These are phyloP conservation scores for Carallia brachiata DNA, from an alignment of 345 rosid genomes.

Conservation along the genomic window DNA sequence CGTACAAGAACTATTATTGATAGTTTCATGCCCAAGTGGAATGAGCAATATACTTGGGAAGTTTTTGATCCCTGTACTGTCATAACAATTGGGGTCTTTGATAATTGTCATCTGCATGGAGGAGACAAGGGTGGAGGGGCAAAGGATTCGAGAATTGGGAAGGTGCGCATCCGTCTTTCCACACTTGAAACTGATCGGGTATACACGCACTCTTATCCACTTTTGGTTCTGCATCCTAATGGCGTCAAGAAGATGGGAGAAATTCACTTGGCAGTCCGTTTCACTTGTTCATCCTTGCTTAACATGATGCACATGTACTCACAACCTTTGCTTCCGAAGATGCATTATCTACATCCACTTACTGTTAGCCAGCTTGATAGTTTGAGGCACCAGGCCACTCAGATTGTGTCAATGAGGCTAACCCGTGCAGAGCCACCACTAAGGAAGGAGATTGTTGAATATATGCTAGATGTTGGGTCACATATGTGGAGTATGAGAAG, in stretches of 20 bases:
- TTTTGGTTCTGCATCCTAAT: slow-evolving; percentile 61
- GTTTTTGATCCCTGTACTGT: slow-evolving; percentile 93
- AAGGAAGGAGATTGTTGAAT: slow-evolving; percentile 79
- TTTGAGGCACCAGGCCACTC: slow-evolving; percentile 87
- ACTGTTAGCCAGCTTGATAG: slow-evolving; percentile 65
- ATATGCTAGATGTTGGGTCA: slow-evolving; percentile 91
- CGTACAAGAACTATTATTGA: slow-evolving; percentile 89
- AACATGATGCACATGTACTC: slow-evolving; percentile 91
- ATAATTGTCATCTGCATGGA: slow-evolving; percentile 70
- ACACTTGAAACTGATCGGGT: slow-evolving; percentile 80
- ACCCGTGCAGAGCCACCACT: slow-evolving; percentile 88
- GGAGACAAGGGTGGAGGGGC: slow-evolving; percentile 37
- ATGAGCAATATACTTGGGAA: slow-evolving; percentile 98
- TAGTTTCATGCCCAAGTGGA: slow-evolving; percentile 76
- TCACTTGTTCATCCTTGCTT: slow-evolving; percentile 76
- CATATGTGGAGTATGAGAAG: slow-evolving; percentile 90
- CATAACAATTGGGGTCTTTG: slow-evolving; percentile 86
- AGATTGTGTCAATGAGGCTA: slow-evolving; percentile 76
- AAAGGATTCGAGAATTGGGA: slow-evolving; percentile 79
- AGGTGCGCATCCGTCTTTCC: slow-evolving; percentile 86
- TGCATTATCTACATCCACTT: slow-evolving; percentile 86
- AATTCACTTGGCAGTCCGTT: slow-evolving; percentile 84
- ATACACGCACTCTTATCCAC: slow-evolving; percentile 90
- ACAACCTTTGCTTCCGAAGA: slow-evolving; percentile 86
- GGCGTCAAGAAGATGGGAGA: slow-evolving; percentile 92